A percentile compares a stretch with the other conserved stretches of the same genome.
Evolutionary conservation across 257 asterid genomes (phyloP).

Genomic region (Voacanga thouarsii): DNA sequence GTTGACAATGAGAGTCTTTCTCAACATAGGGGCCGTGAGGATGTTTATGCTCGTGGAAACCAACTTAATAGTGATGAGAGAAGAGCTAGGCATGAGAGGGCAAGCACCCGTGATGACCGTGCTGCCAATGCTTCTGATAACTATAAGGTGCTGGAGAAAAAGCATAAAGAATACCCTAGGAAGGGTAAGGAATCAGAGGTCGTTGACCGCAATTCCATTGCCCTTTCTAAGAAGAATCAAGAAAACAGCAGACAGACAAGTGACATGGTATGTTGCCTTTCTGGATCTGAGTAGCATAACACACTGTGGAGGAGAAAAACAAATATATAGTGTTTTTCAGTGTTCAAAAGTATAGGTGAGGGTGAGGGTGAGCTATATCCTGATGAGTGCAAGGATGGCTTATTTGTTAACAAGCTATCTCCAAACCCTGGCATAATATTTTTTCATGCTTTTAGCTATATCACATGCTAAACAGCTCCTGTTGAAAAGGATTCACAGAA

Average conservation of each 20-base stretch:
- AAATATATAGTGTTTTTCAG: not conserved
- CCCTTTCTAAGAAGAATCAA: conserved; percentile 51
- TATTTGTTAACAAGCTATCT: not conserved
- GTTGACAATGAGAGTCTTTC: conserved; percentile 59
- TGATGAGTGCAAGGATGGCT: not conserved
- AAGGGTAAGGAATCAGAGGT: conserved; percentile 67
- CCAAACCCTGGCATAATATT: not conserved
- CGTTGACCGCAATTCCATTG: conserved; percentile 48
- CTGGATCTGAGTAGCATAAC: conserved; percentile 33
- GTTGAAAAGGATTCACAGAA: not conserved
- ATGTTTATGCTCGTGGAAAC: conserved; percentile 49
- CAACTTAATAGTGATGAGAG: conserved; percentile 49
- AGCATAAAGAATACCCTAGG: conserved; percentile 51
- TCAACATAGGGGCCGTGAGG: conserved; percentile 67
- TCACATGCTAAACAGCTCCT: not conserved
- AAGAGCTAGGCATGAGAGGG: conserved; percentile 67
- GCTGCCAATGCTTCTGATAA: conserved; percentile 49
- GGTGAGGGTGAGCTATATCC: not conserved
- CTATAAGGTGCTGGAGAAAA: conserved; percentile 55
- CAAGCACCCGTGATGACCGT: conserved; percentile 56
- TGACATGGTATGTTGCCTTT: conserved; percentile 70
- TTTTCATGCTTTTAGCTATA: not conserved
- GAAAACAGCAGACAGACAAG: conserved; percentile 50
- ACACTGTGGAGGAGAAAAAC: not conserved
- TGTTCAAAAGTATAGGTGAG: conserved; percentile 2